phyloP scores from a whole-genome alignment of 73 alveolate genomes.

The Durusdinium trenchii region DNA sequence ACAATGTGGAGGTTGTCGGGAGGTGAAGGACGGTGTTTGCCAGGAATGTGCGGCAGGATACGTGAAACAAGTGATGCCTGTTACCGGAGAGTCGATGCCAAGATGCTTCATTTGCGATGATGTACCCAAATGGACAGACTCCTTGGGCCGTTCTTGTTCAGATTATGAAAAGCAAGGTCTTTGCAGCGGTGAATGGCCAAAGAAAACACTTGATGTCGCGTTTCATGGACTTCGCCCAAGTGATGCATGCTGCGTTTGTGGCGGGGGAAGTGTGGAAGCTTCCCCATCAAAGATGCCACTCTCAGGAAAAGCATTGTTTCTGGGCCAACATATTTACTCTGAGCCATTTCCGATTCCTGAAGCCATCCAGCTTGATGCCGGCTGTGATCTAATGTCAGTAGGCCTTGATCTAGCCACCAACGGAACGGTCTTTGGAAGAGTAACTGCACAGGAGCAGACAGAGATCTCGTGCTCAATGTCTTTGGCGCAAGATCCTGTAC shows the following conservation, averaged over 20 bases:
- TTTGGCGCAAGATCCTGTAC: background rate
- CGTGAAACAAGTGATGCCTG: background rate
- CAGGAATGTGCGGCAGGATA: slow-evolving; percentile 64
- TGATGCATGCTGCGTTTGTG: slow-evolving; percentile 26
- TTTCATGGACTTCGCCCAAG: slow-evolving; percentile 6
- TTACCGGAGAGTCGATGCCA: background rate
- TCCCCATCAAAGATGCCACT: background rate
- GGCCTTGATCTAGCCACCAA: background rate
- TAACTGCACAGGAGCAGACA: too few relatives aligned
- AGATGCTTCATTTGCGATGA: slow-evolving; percentile 24
- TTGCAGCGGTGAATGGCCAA: background rate
- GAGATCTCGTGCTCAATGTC: too few relatives aligned
- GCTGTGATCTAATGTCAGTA: too few relatives aligned
- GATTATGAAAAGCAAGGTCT: background rate
- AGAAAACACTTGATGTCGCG: background rate
- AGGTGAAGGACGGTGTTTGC: background rate
- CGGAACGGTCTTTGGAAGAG: too few relatives aligned
- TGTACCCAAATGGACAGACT: background rate
- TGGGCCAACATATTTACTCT: too few relatives aligned
- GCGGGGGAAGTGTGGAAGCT: background rate
- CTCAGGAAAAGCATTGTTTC: background rate
- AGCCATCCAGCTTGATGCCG: too few relatives aligned
- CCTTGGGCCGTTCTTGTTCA: background rate
- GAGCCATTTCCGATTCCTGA: too few relatives aligned
- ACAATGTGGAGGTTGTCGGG: slow-evolving; percentile 55